Base-by-base conservation (phyloP, 2,329 filamentous ascomycete species). In the Colletotrichum sp. region DNA sequence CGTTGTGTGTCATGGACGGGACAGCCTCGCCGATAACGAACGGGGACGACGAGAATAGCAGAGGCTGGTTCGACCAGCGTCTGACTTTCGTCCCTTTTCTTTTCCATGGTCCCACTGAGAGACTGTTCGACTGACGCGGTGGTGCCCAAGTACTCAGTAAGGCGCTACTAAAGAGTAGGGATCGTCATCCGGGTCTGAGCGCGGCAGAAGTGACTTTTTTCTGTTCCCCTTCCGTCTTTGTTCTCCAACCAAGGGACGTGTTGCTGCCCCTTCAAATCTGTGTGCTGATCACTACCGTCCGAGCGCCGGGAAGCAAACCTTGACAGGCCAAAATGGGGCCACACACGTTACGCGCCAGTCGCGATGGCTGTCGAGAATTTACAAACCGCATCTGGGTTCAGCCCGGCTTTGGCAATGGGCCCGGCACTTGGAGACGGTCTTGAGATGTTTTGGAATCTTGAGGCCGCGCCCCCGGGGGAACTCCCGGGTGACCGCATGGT, bases 271-370 rank as follows among this genome's bases (percentile, higher is more conserved):
- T 21, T 65, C 58, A 26, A 61, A 61, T 60, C 24, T 64, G 30
- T 21, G 15, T 32, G 71, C 71, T 52, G 71, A 66, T 74, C 71
- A 48, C 34, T 28, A 60, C 36, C 48, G 67, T 74, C 71, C 67
- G 71, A 74, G 71, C 68, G 68, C 34, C 52, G 34, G 43, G n/a
- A 21, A 38, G n/a, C 18, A 71, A 71, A 24, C 38, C 28, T 60
- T 71, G 67, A 71, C 52, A 60, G 48, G 34, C 56, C 61, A 38
- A 28, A 28, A 36, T 71, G 21, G 38, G 30, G 34, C 21, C 60
- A 71, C n/a, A 48, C 18, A 48, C 24, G 21, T 55, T 71, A 56
- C 61, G 30, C 68, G 52, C 61, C 65, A 30, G 30, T 16, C 6
- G 52, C 66, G 60, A 61, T 36, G 67, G 34, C 26, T 32, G 60